Evolutionary conservation across 1,284 basidiomycete species (phyloP), one percentile per base, ranked within the genome.

Genomic region (Cutaneotrichosporon cavernicola): DNA sequence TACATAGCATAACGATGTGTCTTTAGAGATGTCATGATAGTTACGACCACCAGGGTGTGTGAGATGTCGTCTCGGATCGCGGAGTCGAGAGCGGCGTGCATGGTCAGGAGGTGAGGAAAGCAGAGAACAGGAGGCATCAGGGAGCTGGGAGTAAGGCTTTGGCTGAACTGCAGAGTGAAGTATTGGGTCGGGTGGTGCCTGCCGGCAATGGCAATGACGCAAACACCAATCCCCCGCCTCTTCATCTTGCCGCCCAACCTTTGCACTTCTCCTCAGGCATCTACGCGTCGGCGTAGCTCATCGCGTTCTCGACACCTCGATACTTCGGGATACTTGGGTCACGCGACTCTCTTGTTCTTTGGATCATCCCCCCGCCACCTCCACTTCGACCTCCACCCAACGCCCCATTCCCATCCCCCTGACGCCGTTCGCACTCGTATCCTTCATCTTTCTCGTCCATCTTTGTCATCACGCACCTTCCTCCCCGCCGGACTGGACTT

Each of bases 191-290:
- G 43, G 43, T 46, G 43, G 43, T 46, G 43, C 43, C 43, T 46
- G 43, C 18, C 18, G 43, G 43, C 43, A 18, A 46, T 46, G 43
- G 1, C 43, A 46, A 46, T 46, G 43, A 46, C 43, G 43, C 43
- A 46, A 46, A 46, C 43, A 18, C 18, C 18, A n/a, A 18, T 18
- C 43, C 4, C 18, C 3, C 43, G 16, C 43, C 5, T 7, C 43
- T n/a, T n/a, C 43, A 18, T 46, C 18, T 46, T 46, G 43, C 43
- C 43, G n/a, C 43, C 43, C 43, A 46, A 46, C 43, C 43, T 46
- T 18, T 18, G 18, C 43, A 46, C 43, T n/a, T 46, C 43, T 9
- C 18, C 2, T 46, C 43, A n/a, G 34, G 11, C 11, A 36, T n/a
- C 6, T 46, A 16, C 7, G 18, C 16, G 16, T n/a, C 18, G 43